Conservation (phyloP, 257 asterid genomes). For the Knoxia roxburghii region DNA sequence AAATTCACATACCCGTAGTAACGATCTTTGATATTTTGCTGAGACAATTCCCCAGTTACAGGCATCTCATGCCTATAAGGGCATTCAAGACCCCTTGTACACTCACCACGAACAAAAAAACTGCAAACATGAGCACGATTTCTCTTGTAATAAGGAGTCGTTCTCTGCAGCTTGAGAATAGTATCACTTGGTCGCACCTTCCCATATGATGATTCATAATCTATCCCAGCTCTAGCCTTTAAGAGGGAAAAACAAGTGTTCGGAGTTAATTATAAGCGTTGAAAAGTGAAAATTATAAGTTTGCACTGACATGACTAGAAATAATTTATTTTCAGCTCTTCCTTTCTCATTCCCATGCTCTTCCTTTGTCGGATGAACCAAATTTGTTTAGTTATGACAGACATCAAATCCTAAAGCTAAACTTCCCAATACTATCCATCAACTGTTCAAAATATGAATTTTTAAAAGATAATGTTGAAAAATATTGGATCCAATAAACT, state of each 20-base stretch:
- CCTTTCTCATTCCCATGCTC: background rate
- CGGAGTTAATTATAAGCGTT: background rate
- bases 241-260: constrained; percentile 7
- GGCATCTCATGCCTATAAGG: constrained; percentile 94
- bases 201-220: constrained; percentile 91
- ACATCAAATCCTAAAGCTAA: background rate
- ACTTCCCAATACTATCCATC: background rate
- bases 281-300: background rate
- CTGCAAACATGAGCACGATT: constrained; percentile 97
- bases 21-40: constrained; percentile 94
- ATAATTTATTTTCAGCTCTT: no score
- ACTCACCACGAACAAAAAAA: constrained; percentile 90
- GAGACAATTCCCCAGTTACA: constrained; percentile 92
- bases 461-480: no score
- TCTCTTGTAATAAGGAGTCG: constrained; percentile 92
- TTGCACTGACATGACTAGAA: background rate
- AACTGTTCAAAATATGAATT: no score
- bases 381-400: background rate
- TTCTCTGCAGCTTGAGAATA: constrained; percentile 91
- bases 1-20: constrained; percentile 73
- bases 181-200: constrained; percentile 88
- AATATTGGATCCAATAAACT: no score
- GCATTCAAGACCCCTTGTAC: constrained; percentile 97
- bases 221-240: constrained; percentile 99
- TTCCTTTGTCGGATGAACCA: background rate